Evolutionary conservation across 495 filamentous ascomycete genomes (phyloP), one percentile per base, ranked within the genome.

Genomic region (Neurospora pannonica): DNA sequence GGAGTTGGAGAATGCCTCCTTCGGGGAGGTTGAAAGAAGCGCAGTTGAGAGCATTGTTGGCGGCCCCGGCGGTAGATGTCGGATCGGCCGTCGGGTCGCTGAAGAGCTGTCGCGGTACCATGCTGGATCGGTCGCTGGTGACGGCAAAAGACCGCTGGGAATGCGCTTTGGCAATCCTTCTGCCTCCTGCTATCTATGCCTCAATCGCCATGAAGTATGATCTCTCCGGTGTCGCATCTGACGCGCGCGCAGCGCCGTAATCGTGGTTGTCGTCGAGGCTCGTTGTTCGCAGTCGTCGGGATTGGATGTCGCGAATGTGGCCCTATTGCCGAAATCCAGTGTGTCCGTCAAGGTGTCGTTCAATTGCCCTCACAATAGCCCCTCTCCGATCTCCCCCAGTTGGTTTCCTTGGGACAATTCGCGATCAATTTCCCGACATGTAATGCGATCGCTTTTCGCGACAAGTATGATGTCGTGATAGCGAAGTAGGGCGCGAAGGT

Each of bases 1-100:
- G 86, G 69, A 94, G 77, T 72, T 86, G 86, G 15, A 93, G 78
- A 42, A 90, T 79, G 15, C 91, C 92, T 82, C 86, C 86, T 40
- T 84, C 82, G 8, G 91, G 90, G 19, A 95, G 85, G 31, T 88
- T 85, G 78, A 91, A 6, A 40, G 72, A 72, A 74, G 75, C 28
- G 75, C 80, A 81, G 78, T 71, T 70, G 74, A 80, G 77, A 76
- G 72, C 70, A 72, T 73, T 74, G 42, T 74, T 70, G 71, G 38
- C 48, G 48, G 76, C 34, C 71, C 71, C 19, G 9, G 75, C 72
- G 31, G 74, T 71, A 43, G 40, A 69, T 31, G 74, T 72, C 37
- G 77, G 73, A 40, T 48, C 75, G 74, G 74, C 42, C 46, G 74
- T 73, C 72, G 78, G n/a, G 31, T 54, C 75, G 34, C 70, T 60